These are phyloP conservation scores for Trametes sanguinea DNA, from an alignment of 768 basidiomycete species.

Conservation along the genomic window DNA sequence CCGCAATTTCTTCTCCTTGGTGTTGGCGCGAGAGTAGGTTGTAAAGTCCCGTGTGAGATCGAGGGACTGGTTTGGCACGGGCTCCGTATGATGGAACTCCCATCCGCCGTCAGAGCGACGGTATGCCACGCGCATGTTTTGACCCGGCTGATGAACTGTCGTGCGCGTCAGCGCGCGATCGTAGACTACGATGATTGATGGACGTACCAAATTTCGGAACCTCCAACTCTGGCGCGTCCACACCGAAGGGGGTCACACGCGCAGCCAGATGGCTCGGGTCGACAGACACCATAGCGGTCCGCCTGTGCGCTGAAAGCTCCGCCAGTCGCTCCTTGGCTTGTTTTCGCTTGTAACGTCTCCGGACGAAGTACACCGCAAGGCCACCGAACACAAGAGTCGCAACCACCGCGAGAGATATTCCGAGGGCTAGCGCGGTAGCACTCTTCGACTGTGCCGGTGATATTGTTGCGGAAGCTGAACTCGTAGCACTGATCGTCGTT, in stretches of 20 bases:
- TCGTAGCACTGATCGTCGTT: constrained; percentile 4
- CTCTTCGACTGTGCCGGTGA: constrained; percentile 7
- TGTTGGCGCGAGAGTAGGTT: constrained; percentile 7
- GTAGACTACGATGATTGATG: background rate
- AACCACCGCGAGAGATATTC: constrained; percentile 21
- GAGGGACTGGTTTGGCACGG: constrained; percentile 8
- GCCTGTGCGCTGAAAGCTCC: constrained; percentile 14
- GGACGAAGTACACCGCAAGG: constrained; percentile 17
- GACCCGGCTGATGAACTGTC: constrained; percentile 52
- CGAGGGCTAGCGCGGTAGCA: constrained; percentile 17
- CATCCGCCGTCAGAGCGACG: constrained; percentile 57
- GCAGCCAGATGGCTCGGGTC: constrained; percentile 21
- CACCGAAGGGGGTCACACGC: constrained; percentile 21
- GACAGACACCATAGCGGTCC: constrained; percentile 21
- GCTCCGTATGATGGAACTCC: constrained; percentile 45
- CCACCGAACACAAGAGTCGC: constrained; percentile 15
- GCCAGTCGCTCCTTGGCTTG: background rate
- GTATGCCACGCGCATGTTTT: constrained; percentile 59
- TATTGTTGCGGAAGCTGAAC: background rate
- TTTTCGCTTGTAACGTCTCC: constrained; percentile 11
- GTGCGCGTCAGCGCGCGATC: background rate
- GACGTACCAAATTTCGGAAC: constrained; percentile 19
- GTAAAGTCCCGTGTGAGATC: constrained; percentile 19
- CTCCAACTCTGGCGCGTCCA: constrained; percentile 17
- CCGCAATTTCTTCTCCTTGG: constrained; percentile 24